Conservation (phyloP, 164 flowering plant genomes). For the Aristolochia californica region DNA sequence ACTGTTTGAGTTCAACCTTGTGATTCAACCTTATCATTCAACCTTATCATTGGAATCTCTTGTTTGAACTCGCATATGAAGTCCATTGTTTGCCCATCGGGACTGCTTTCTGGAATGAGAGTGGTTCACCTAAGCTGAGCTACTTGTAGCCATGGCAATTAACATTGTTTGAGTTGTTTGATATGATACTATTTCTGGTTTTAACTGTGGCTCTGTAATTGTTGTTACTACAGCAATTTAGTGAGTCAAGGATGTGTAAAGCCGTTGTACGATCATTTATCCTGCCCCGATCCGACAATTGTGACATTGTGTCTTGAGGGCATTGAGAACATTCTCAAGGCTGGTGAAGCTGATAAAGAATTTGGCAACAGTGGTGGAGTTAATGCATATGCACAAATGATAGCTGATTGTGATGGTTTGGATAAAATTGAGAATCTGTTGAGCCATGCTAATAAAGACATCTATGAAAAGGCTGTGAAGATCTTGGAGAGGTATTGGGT, state of each 20-base stretch:
- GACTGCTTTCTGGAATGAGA: no score
- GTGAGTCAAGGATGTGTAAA: conserved; percentile 53
- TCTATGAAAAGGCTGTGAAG: conserved; percentile 64
- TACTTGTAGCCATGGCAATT: no score
- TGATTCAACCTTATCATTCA: no score
- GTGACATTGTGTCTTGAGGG: conserved; percentile 78
- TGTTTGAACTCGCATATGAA: no score
- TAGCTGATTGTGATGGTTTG: conserved; percentile 62
- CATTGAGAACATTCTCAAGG: conserved; percentile 66
- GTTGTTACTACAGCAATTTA: conserved; percentile 28
- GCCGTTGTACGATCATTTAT: conserved; percentile 62
- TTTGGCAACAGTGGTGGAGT: conserved; percentile 39
- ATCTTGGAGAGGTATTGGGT: conserved; percentile 65
- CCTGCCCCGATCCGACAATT: conserved; percentile 61
- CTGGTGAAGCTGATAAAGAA: conserved; percentile 66
- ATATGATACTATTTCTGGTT: no score
- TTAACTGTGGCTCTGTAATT: background rate
- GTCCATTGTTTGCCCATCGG: no score
- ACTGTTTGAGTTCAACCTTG: no score
- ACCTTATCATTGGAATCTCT: no score
- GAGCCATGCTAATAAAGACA: conserved; percentile 62
- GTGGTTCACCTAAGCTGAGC: no score
- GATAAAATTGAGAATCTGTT: conserved; percentile 64
- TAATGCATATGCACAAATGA: conserved; percentile 41
- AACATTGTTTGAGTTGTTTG: no score